Percentiles rank a stretch among this genome's conserved stretches.
phyloP scores from a whole-genome alignment of 176 grass and related monocot species.

The Musa beccarii region DNA sequence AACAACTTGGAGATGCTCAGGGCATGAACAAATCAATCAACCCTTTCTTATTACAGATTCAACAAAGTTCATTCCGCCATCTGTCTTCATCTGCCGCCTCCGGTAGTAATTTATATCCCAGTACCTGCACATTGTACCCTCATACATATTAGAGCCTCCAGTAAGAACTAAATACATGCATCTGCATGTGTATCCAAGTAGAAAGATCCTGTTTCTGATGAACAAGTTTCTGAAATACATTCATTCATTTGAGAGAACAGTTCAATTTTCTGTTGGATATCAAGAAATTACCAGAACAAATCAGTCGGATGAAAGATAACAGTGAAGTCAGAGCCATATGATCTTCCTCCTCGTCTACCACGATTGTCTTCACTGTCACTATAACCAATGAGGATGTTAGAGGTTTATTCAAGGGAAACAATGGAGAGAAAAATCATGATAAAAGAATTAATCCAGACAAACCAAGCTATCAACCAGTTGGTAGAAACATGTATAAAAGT shows the following conservation, averaged over 20 bases:
- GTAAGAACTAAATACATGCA: neutral
- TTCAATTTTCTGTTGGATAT: neutral
- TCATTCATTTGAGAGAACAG: too few relatives aligned
- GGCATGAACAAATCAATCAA: conserved; percentile 66
- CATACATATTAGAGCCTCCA: neutral
- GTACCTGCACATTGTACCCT: conserved; percentile 43
- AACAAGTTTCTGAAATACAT: too few relatives aligned
- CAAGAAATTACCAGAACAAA: conserved; percentile 76
- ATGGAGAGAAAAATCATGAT: neutral
- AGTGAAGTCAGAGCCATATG: conserved; percentile 52
- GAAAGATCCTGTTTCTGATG: too few relatives aligned
- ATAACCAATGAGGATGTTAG: conserved; percentile 16
- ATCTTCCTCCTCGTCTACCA: conserved; percentile 50
- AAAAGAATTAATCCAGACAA: too few relatives aligned
- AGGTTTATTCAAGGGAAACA: neutral
- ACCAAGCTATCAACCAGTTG: neutral
- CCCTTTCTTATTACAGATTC: conserved; percentile 99
- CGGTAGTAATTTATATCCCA: conserved; percentile 79
- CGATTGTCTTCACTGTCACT: conserved; percentile 55
- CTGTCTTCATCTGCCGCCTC: conserved; percentile 54
- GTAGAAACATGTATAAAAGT: neutral
- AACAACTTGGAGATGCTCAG: conserved; percentile 3
- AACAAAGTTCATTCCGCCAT: conserved; percentile 87
- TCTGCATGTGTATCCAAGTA: neutral
- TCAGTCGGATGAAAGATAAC: conserved; percentile 56